Base-by-base conservation (phyloP, 371 early-diverging fungal genomes). In the Agmasoma carcini region DNA sequence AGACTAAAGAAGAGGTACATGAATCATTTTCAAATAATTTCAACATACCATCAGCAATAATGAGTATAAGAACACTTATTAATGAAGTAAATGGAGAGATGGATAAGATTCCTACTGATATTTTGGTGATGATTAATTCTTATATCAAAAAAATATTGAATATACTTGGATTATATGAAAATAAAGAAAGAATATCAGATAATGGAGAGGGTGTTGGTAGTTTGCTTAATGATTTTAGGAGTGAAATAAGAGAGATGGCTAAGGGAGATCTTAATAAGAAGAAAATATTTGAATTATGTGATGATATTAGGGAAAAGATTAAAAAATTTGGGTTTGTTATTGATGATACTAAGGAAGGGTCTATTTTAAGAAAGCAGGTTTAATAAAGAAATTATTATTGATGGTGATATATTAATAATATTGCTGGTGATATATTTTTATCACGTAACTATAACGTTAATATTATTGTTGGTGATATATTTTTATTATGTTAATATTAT, bases 21-120 rank as follows among this genome's bases (percentile, higher is more conserved):
- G 79, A 72, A 2, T 85, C 92, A 14, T 80, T 93, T 45, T 83
- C 84, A 75, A 90, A 95, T 68, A 86, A 85, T 29, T 83, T 95
- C 72, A 83, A 93, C 69, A 93, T 91, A 14, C 82, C 88, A 3
- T 54, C 61, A 4, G 90, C 82, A 4, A 80, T 95, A 76, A 72
- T 76, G 20, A 83, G 81, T 55, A 73, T 95, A 22, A 77, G 83
- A 63, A 83, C 82, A 7, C 73, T 91, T 27, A 81, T 93, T 55
- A 77, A 78, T 31, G 73, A 78, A 30, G 76, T 86, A 39, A 90
- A 91, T 75, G 22, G 12, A 9, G 55, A 45, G n/a, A 44, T 52
- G 17, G 41, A 55, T 4, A 30, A 15, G 0, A n/a, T 55, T 22
- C 40, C 26, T 0, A 29, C 17, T 31, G 39, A 33, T 19, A 37